A percentile compares a stretch with the other conserved stretches of the same genome.
These are phyloP conservation scores for Solidago caesia DNA, from an alignment of 129 eudicot genomes.

Conservation along the genomic window DNA sequence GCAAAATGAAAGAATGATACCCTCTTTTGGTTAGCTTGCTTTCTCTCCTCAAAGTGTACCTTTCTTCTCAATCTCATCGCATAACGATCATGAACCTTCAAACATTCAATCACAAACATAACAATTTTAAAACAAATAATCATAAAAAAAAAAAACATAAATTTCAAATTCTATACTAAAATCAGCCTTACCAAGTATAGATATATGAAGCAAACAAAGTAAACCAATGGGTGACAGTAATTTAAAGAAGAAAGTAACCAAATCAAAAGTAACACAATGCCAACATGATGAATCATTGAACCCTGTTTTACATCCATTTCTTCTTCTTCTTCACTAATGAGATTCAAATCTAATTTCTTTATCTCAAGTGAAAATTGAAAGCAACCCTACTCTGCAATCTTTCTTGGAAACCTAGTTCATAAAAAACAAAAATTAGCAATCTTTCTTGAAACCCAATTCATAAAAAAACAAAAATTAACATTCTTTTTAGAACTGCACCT, in stretches of 20 bases:
- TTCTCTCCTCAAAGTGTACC: constrained; percentile 74
- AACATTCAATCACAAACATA: background rate
- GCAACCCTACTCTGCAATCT: constrained; percentile 23
- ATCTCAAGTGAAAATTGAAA: constrained; percentile 16
- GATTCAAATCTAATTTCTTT: background rate
- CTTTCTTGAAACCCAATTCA: constrained; percentile 24
- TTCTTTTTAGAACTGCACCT: background rate
- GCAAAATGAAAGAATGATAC: constrained; percentile 22
- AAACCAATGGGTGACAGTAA: constrained; percentile 53
- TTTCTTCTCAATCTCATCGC: constrained; percentile 68
- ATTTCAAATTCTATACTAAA: background rate
- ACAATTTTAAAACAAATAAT: background rate
- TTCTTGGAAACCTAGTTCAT: constrained; percentile 22
- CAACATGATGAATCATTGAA: constrained; percentile 65
- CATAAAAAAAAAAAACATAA: background rate
- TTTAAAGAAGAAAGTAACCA: constrained; percentile 59
- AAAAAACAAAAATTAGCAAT: constrained; percentile 25
- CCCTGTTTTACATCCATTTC: constrained; percentile 49
- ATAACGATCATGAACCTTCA: constrained; percentile 79
- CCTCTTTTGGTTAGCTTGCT: constrained; percentile 71
- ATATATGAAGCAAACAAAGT: constrained; percentile 59
- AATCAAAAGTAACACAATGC: constrained; percentile 60
- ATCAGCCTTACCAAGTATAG: constrained; percentile 52
- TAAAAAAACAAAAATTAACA: background rate
- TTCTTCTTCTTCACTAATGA: background rate